Base-by-base conservation (phyloP, 805 yeast genomes). In the Wickerhamiella galacta region DNA sequence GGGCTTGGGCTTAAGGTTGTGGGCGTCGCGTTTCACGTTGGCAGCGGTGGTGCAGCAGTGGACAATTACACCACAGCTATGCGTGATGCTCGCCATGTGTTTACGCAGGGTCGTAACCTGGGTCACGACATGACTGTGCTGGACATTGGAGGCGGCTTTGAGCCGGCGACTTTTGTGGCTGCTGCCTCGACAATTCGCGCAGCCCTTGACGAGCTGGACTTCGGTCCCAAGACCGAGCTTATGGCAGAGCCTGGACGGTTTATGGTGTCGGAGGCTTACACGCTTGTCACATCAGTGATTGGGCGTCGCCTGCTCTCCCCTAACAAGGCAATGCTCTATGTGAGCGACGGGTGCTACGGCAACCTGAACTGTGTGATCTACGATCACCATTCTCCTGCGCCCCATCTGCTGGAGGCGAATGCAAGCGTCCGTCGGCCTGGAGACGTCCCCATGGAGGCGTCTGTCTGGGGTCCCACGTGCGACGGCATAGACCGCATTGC, bases 391-490 rank as follows among this genome's bases (percentile, higher is more conserved):
- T 61, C 60, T 29, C 93, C 93, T 18, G 51, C 54, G 25, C 78
- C 93, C 8, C 61, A 60, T 41, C 77, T 80, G 4, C 61, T 85
- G 38, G 31, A 31, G 20, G 24, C 28, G 14, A 62, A 70, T 29
- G 73, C 72, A 40, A 54, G 61, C 25, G 64, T 65, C 54, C 55
- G 39, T 66, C 18, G 21, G 14, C 9, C 33, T 8, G 22, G 20
- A n/a, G 33, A 34, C n/a, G 36, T 30, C 31, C 28, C 38, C 30
- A 32, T 35, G 32, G 41, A 34, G 17, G 43, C 48, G 38, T 79
- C 93, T 3, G 66, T 90, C 39, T 87, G 98, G 98, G 98, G 98
- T 4, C 98, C 96, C 28, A 87, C 96, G 14, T 87, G 98, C 59
- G 98, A 87, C 57, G 95, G 95, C 3, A 63, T 87, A 41, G 98